These are phyloP conservation scores for Arbutus unedo DNA, from an alignment of 148 eudicot species.

Conservation along the genomic window DNA sequence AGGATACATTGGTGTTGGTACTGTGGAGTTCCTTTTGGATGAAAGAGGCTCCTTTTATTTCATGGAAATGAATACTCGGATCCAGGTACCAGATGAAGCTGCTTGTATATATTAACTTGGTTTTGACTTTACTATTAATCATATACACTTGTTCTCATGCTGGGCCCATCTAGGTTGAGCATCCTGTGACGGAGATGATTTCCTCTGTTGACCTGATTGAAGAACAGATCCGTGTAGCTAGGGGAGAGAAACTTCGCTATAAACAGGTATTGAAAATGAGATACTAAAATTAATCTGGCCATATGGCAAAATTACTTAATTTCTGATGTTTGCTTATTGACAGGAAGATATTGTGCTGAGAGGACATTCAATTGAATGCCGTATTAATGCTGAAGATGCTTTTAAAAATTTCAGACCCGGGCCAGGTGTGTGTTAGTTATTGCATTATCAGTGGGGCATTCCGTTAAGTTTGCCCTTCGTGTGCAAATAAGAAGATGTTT, in stretches of 20 bases:
- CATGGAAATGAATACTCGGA: constrained; percentile 98
- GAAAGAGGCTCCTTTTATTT: constrained; percentile 96
- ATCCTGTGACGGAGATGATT: constrained; percentile 99
- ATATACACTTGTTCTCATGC: not conserved
- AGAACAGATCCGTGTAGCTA: constrained; percentile 95
- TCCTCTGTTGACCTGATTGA: constrained; percentile 94
- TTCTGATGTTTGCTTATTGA: constrained; percentile 1
- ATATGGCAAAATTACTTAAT: constrained; percentile 1
- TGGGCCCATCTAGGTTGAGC: constrained; percentile 70
- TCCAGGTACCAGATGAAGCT: constrained; percentile 54
- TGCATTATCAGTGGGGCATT: not conserved
- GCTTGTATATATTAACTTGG: not conserved
- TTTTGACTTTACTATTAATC: not conserved
- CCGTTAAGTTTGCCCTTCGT: not conserved
- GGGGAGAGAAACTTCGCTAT: constrained; percentile 85
- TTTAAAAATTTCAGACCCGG: constrained; percentile 97
- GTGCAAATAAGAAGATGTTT: not conserved
- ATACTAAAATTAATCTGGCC: constrained; percentile 2
- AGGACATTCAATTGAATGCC: constrained; percentile 99
- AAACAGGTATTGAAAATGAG: constrained; percentile 54
- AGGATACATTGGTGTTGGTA: constrained; percentile 95
- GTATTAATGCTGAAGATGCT: constrained; percentile 99
- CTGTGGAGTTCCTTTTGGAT: constrained; percentile 92
- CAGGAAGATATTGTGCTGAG: constrained; percentile 93
- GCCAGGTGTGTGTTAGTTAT: constrained; percentile 57